These are phyloP conservation scores for Yarrowia yakushimensis DNA, from an alignment of 805 yeast genomes.

Conservation along the genomic window DNA sequence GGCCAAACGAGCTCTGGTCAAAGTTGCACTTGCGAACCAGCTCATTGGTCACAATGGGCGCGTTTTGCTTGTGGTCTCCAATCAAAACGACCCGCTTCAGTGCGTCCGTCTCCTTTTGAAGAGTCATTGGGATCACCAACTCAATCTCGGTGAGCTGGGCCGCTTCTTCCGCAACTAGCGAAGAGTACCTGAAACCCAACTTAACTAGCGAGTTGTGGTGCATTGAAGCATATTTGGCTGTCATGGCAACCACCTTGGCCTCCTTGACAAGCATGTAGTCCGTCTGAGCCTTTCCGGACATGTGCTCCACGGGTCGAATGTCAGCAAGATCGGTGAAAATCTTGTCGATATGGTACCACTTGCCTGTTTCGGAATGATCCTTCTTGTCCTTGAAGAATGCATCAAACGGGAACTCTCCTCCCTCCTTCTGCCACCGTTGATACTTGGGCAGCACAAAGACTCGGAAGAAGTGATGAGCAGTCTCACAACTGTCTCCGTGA, in stretches of 20 bases:
- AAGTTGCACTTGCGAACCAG: constrained; percentile 28
- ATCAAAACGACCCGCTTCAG: constrained; percentile 37
- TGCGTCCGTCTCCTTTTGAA: constrained; percentile 23
- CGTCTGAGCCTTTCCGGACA: constrained; percentile 28
- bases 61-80: constrained; percentile 39
- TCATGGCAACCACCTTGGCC: constrained; percentile 37
- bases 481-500: constrained; percentile 41
- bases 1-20: constrained; percentile 34
- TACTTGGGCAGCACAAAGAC: constrained; percentile 30
- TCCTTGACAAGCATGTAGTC: constrained; percentile 33
- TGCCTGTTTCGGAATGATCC: constrained; percentile 21
- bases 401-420: constrained; percentile 11
- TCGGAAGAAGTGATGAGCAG: constrained; percentile 39
- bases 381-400: background rate
- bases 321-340: constrained; percentile 33
- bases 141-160: constrained; percentile 38
- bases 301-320: constrained; percentile 36
- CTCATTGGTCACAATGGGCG: constrained; percentile 32
- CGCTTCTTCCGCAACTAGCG: constrained; percentile 40
- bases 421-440: constrained; percentile 3
- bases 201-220: constrained; percentile 27
- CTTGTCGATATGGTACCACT: constrained; percentile 29
- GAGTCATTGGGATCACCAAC: constrained; percentile 35
- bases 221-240: constrained; percentile 31
- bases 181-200: constrained; percentile 33